Conservation (phyloP, 2,329 filamentous ascomycete species). For the Nemania bipapillata region DNA sequence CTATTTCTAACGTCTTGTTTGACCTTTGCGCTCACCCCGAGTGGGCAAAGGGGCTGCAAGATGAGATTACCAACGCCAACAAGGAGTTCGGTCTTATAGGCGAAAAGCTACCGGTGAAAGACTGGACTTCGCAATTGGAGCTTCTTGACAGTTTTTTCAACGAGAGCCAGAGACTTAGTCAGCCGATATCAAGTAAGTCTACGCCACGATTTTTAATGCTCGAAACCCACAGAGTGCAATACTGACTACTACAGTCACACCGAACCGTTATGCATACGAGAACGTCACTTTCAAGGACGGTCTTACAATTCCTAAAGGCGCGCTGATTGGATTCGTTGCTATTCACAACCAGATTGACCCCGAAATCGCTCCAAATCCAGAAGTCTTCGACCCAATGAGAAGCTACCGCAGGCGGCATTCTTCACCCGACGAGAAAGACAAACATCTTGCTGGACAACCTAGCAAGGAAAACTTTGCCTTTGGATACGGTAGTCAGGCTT, state of each 20-base stretch:
- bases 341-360: conserved; percentile 3
- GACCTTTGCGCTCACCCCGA: conserved; percentile 38
- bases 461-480: conserved; percentile 27
- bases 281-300: conserved; percentile 33
- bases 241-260: no score
- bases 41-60: conserved; percentile 29
- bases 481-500: conserved; percentile 33
- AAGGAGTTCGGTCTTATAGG: conserved; percentile 20
- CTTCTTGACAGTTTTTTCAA: conserved; percentile 35
- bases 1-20: conserved; percentile 22
- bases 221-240: no score
- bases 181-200: background rate
- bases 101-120: conserved; percentile 3
- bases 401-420: conserved; percentile 27
- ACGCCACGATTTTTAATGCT: no score
- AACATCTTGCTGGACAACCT: conserved; percentile 24
- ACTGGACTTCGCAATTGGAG: conserved; percentile 29
- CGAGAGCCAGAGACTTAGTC: conserved; percentile 26
- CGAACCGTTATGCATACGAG: no score
- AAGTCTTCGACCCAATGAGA: conserved; percentile 13
- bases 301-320: conserved; percentile 26
- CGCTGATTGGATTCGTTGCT: conserved; percentile 17
- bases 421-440: conserved; percentile 23
- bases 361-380: background rate
- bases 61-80: conserved; percentile 26